A percentile compares a stretch with the other conserved stretches of the same genome.
Conservation (phyloP, 306 rosid genomes). For the Crataegus laevigata region DNA sequence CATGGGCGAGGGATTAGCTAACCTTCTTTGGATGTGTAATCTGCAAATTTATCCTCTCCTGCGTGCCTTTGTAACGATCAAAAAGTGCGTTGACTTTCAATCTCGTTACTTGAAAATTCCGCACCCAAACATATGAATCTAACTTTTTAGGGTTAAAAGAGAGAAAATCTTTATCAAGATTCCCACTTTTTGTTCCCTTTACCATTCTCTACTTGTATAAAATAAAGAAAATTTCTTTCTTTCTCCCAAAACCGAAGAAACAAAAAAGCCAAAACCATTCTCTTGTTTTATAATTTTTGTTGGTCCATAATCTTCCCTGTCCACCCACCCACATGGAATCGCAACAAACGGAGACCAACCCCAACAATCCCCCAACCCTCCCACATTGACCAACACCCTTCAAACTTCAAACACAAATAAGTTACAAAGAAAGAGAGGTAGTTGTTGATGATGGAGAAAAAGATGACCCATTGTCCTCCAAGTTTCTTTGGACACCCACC, state of each 20-base stretch:
- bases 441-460: constrained; percentile 57
- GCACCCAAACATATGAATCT: no score
- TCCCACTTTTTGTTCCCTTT: neutral
- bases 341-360: constrained; percentile 15
- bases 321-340: constrained; percentile 11
- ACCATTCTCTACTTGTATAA: neutral
- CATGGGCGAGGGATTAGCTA: no score
- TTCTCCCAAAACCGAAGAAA: neutral
- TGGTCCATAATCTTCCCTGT: neutral
- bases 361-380: constrained; percentile 7
- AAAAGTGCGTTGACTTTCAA: no score
- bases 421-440: constrained; percentile 39
- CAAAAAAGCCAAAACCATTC: neutral
- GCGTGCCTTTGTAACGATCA: no score
- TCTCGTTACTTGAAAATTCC: no score
- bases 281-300: neutral
- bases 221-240: neutral
- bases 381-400: neutral
- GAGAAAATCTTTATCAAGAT: neutral
- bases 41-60: no score
- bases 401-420: constrained; percentile 5
- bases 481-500: constrained; percentile 12
- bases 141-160: neutral
- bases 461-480: constrained; percentile 27
- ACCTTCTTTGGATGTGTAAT: no score